phyloP scores from a whole-genome alignment of 257 asterid species.

The Solanum corneliomulleri region DNA sequence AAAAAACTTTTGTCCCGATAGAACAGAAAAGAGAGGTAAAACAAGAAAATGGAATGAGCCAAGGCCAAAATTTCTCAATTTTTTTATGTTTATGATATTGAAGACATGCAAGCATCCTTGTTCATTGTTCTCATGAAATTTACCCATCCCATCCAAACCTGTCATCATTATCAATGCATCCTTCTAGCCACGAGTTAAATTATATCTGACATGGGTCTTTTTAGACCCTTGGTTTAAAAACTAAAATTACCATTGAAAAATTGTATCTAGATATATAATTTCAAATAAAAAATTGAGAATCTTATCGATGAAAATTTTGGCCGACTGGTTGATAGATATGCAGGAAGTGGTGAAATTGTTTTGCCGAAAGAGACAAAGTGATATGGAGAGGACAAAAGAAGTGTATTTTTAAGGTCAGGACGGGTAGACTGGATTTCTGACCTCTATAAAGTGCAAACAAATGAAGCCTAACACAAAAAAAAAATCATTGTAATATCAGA shows the following conservation, averaged over 20 bases:
- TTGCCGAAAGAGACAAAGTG: neutral
- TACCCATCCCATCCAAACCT: neutral
- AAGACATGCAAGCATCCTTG: neutral
- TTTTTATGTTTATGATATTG: neutral
- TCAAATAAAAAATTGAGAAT: neutral
- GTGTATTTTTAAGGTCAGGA: neutral
- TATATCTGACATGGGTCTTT: neutral
- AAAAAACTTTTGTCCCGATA: neutral
- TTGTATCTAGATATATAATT: neutral
- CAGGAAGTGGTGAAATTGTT: neutral
- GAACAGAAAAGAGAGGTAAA: neutral
- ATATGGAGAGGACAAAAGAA: neutral
- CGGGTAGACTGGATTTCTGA: neutral
- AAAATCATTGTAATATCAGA: neutral
- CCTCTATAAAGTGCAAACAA: neutral
- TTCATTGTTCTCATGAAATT: neutral
- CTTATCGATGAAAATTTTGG: neutral
- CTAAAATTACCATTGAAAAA: neutral
- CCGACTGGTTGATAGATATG: neutral
- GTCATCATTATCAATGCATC: neutral
- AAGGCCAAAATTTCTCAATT: neutral
- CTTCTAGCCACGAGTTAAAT: neutral
- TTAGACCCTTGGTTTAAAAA: neutral
- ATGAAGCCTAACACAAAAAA: neutral
- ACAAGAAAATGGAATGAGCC: neutral